Conservation (phyloP, 352 stramenopile species). For the Globisporangium radiosum region DNA sequence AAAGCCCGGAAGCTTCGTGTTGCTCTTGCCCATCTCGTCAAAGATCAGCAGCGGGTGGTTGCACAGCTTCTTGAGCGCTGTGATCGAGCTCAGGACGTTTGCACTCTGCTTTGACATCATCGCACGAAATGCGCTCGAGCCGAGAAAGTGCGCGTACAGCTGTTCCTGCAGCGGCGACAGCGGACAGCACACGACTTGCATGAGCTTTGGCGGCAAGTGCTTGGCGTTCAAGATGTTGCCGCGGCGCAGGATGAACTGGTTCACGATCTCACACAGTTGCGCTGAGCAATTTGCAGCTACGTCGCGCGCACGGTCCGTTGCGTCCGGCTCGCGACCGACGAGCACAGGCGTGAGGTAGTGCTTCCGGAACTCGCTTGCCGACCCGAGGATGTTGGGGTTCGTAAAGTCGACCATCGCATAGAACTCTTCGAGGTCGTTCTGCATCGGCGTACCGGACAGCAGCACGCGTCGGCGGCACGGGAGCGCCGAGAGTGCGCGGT, state of each 20-base stretch:
- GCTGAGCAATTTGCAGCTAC: slow-evolving; percentile 86
- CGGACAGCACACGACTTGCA: slow-evolving; percentile 98
- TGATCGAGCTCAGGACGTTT: slow-evolving; percentile 84
- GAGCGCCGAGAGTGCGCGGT: slow-evolving; percentile 69
- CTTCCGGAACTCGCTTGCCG: slow-evolving; percentile 89
- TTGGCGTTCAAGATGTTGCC: slow-evolving; percentile 99
- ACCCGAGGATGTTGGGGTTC: slow-evolving; percentile 79
- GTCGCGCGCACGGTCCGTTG: slow-evolving; percentile 73
- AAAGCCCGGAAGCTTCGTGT: slow-evolving; percentile 78
- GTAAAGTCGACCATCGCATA: slow-evolving; percentile 96
- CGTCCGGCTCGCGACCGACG: slow-evolving; percentile 85
- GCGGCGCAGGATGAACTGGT: slow-evolving; percentile 97
- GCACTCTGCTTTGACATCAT: slow-evolving; percentile 94
- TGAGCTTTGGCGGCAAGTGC: slow-evolving; percentile 97
- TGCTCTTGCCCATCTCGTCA: slow-evolving; percentile 75
- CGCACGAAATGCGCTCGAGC: slow-evolving; percentile 92
- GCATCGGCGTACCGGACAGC: slow-evolving; percentile 97
- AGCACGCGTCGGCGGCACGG: slow-evolving; percentile 90
- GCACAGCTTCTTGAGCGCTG: slow-evolving; percentile 95
- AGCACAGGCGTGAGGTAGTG: slow-evolving; percentile 89
- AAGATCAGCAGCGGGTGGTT: slow-evolving; percentile 96
- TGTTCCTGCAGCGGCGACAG: slow-evolving; percentile 94
- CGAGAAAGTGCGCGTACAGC: slow-evolving; percentile 95
- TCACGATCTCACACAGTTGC: slow-evolving; percentile 95
- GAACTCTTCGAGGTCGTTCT: slow-evolving; percentile 99